Percentiles rank a stretch among this genome's conserved stretches.
phyloP scores from a whole-genome alignment of 257 asterid genomes.

The Buddleja alternifolia region DNA sequence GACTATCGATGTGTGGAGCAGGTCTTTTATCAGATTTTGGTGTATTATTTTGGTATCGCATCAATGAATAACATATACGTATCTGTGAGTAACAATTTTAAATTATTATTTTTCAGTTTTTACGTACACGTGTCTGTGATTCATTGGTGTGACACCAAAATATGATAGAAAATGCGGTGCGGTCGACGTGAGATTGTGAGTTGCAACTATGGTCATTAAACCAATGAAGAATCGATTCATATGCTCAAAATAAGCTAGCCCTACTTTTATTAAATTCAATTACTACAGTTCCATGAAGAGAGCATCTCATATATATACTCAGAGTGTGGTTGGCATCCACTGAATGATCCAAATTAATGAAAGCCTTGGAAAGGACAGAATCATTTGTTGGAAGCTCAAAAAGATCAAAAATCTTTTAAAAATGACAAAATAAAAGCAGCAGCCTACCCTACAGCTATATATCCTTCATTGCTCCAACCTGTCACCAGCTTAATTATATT shows the following conservation, averaged over 20 bases:
- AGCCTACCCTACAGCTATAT: slow-evolving; percentile 32
- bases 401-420: slow-evolving; percentile 15
- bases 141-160: too few relatives aligned
- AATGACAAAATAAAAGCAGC: slow-evolving; percentile 33
- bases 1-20: too few relatives aligned
- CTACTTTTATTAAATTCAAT: neutral
- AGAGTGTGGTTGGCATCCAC: slow-evolving; percentile 54
- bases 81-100: too few relatives aligned
- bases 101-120: too few relatives aligned
- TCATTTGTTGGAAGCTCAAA: slow-evolving; percentile 33
- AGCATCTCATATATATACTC: neutral
- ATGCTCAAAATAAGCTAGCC: neutral
- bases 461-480: slow-evolving; percentile 54
- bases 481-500: slow-evolving; percentile 61
- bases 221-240: too few relatives aligned
- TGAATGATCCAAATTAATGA: slow-evolving; percentile 38
- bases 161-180: too few relatives aligned
- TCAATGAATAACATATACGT: too few relatives aligned
- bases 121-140: too few relatives aligned
- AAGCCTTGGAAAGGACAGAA: slow-evolving; percentile 36
- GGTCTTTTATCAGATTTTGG: too few relatives aligned
- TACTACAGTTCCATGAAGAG: neutral
- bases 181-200: too few relatives aligned
- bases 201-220: too few relatives aligned
- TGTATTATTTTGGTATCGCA: too few relatives aligned